A percentile compares a stretch with the other conserved stretches of the same genome.
Evolutionary conservation across 495 filamentous ascomycete species (phyloP).

Genomic region (Opeltia flavorubescens): DNA sequence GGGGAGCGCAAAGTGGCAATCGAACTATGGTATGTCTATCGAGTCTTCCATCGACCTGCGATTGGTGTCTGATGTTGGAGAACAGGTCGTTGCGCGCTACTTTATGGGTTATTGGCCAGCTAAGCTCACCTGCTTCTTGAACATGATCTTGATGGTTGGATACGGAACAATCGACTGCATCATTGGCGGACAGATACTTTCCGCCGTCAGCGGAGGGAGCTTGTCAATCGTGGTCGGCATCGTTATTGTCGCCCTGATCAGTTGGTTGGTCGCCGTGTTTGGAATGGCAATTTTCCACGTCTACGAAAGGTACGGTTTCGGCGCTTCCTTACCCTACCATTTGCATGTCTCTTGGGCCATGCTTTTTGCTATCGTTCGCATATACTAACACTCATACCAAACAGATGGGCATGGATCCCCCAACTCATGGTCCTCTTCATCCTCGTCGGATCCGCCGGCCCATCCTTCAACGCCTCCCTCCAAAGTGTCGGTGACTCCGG

Average conservation of each 20-base stretch:
- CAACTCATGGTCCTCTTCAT: conserved; percentile 51
- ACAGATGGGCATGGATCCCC: conserved; percentile 53
- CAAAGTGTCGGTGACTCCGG: conserved; percentile 23
- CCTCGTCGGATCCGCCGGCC: conserved; percentile 52
- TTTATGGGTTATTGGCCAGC: conserved; percentile 69
- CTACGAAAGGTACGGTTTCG: conserved; percentile 42
- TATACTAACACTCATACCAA: not conserved
- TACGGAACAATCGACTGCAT: conserved; percentile 51
- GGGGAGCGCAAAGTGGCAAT: conserved; percentile 57
- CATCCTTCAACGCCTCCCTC: conserved; percentile 44
- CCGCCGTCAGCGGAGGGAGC: conserved; percentile 38
- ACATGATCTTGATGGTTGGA: conserved; percentile 52
- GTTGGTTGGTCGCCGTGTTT: conserved; percentile 53
- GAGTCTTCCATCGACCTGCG: not conserved
- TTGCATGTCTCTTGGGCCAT: not conserved
- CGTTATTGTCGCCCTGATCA: conserved; percentile 47
- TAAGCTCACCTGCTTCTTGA: conserved; percentile 52
- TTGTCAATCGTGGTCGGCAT: conserved; percentile 57
- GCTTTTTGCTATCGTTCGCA: conserved; percentile 3
- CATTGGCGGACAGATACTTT: conserved; percentile 41
- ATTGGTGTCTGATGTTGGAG: not conserved
- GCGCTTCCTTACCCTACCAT: not conserved
- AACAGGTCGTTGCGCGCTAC: conserved; percentile 51
- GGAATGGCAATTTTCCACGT: conserved; percentile 60
- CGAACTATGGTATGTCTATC: conserved; percentile 34